Percentiles rank a stretch among this genome's conserved stretches.
phyloP scores from a whole-genome alignment of 1,284 basidiomycete genomes.

The Volvariella volvacea region DNA sequence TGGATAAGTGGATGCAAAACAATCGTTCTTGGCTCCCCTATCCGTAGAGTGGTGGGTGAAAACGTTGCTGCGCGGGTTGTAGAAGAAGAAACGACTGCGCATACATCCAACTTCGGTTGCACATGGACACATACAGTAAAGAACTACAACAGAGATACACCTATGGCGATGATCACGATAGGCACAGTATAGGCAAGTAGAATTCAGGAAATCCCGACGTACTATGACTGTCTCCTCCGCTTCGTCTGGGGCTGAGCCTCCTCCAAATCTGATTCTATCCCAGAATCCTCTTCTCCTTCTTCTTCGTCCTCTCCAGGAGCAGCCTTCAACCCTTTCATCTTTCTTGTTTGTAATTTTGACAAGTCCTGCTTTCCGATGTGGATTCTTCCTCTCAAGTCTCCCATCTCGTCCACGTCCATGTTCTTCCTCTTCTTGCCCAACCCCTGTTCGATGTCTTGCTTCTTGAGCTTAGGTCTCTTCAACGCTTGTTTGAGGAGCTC shows the following conservation, averaged over 20 bases:
- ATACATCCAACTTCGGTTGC: background rate
- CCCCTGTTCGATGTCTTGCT: conserved; percentile 79
- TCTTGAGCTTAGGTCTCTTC: conserved; percentile 82
- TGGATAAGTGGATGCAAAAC: too few relatives aligned
- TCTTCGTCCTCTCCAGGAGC: conserved; percentile 26
- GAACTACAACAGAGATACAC: too few relatives aligned
- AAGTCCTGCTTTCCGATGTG: conserved; percentile 92
- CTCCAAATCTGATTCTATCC: conserved; percentile 14
- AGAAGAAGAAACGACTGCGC: too few relatives aligned
- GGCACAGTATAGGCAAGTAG: too few relatives aligned
- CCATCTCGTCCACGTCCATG: conserved; percentile 97
- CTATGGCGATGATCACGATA: too few relatives aligned
- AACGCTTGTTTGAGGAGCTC: conserved; percentile 80
- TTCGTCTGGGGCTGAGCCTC: background rate
- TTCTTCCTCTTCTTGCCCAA: conserved; percentile 94
- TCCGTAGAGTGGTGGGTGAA: too few relatives aligned
- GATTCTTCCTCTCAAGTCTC: conserved; percentile 86
- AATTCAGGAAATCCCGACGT: too few relatives aligned
- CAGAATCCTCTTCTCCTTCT: conserved; percentile 21
- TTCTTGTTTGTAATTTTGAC: conserved; percentile 77
- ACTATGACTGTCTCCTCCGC: background rate
- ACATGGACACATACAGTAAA: too few relatives aligned
- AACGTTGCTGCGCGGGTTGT: too few relatives aligned
- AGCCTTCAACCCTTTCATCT: conserved; percentile 85
- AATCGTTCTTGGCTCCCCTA: too few relatives aligned